Base-by-base conservation (phyloP, 2,329 filamentous ascomycete genomes). In the Tolypocladium endophyticum region DNA sequence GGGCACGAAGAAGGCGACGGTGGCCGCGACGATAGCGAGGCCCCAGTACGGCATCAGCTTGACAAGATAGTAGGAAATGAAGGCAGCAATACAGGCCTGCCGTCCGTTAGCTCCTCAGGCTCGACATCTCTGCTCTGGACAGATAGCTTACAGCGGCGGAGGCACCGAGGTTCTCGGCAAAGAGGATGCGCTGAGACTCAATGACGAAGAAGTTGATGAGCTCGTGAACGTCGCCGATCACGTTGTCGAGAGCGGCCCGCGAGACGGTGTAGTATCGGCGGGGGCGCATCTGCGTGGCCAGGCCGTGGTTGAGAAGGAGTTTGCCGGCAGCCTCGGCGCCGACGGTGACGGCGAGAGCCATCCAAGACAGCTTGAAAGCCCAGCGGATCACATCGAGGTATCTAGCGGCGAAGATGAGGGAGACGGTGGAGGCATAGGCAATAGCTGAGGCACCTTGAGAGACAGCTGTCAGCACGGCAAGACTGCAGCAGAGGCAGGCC, bases 11-110 rank as follows among this genome's bases (percentile, higher is more conserved):
- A 89, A 89, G 61, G 81, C 68, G 56, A 83, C 71, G 16, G 83
- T 83, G 61, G 83, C 83, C 63, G 74, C 76, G 66, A 88, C 77
- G 64, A 89, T 73, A 55, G 84, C 77, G 64, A 89, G 81, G 41
- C 84, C 85, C 86, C 86, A 89, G 77, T 87, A 82, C 41, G 86
- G 86, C 55, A 89, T 81, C 62, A 88, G 76, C 78, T 88, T 89
- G 73, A 87, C 81, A 45, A 89, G 78, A 72, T 81, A 85, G 76
- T 88, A 88, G 30, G 85, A 85, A 63, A 87, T 64, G 72, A 88
- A 86, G 55, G 86, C 80, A 62, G 77, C 77, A 58, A 86, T 57
- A 63, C 82, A 83, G 60, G 84, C 82, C 84, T 88, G 56, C 2
- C 4, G 16, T 9, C 23, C 1, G 59, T 71, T 55, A 71, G 67